Percentiles rank a stretch among this genome's conserved stretches.
These are phyloP conservation scores for Maudiozyma serrabonitensis DNA, from an alignment of 805 yeast species.

Conservation along the genomic window DNA sequence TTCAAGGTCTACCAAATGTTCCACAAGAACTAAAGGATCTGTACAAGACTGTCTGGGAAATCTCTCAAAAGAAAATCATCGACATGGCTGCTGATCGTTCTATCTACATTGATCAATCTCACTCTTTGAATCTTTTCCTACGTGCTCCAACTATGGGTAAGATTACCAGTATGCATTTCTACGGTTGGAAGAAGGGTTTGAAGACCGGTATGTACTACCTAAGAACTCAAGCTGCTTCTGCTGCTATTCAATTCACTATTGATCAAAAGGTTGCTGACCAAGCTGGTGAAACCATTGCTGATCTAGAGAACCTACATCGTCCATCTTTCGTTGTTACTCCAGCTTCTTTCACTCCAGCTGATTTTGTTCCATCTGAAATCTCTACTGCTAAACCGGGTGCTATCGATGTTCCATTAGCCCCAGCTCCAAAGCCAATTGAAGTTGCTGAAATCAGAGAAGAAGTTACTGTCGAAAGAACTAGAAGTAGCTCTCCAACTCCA, in stretches of 20 bases:
- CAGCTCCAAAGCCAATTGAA: neutral
- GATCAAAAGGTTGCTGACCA: slow-evolving; percentile 88
- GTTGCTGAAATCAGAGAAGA: slow-evolving; percentile 7
- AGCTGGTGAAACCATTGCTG: slow-evolving; percentile 48
- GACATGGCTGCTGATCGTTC: slow-evolving; percentile 80
- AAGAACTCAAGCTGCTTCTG: slow-evolving; percentile 94
- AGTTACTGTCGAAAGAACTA: slow-evolving; percentile 8
- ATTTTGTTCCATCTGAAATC: slow-evolving; percentile 8
- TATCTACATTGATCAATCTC: slow-evolving; percentile 83
- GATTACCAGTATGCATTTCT: slow-evolving; percentile 95
- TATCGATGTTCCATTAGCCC: slow-evolving; percentile 1
- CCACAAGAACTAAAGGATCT: slow-evolving; percentile 66
- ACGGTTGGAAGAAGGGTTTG: slow-evolving; percentile 97
- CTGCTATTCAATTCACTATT: slow-evolving; percentile 88
- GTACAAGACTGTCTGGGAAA: slow-evolving; percentile 96
- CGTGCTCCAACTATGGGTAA: slow-evolving; percentile 92
- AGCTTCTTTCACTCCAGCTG: slow-evolving; percentile 8
- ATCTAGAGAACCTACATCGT: slow-evolving; percentile 30
- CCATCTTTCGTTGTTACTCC: slow-evolving; percentile 28
- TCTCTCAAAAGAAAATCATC: slow-evolving; percentile 73
- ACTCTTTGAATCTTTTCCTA: slow-evolving; percentile 82
- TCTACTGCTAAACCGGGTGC: slow-evolving; percentile 8
- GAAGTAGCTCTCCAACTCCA: slow-evolving; percentile 29
- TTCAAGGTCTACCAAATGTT: slow-evolving; percentile 62
- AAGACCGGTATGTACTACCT: slow-evolving; percentile 98